Conservation (phyloP, 2,329 filamentous ascomycete species). For the Verticillium dahliae region DNA sequence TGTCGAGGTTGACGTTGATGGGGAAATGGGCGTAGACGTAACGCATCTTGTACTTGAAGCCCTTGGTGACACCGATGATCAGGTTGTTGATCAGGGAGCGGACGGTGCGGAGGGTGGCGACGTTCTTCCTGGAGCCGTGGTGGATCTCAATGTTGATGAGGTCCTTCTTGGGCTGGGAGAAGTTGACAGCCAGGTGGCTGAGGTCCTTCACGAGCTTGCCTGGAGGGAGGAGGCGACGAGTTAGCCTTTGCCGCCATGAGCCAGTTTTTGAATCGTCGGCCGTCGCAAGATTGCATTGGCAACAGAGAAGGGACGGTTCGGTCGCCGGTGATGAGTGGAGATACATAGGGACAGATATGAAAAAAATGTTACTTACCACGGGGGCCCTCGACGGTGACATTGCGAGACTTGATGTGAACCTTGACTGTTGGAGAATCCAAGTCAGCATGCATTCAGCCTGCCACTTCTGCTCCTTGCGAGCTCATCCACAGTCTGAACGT, state of each 20-base stretch:
- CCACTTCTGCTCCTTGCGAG: slow-evolving; percentile 16
- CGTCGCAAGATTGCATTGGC: too few species aligned
- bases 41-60: slow-evolving; percentile 99
- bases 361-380: slow-evolving; percentile 52
- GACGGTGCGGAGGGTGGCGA: slow-evolving; percentile 96
- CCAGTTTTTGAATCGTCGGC: too few species aligned
- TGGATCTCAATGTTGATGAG: slow-evolving; percentile 96
- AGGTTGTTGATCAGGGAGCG: slow-evolving; percentile 98
- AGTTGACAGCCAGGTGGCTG: slow-evolving; percentile 92
- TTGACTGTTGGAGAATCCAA: slow-evolving; percentile 63
- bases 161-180: slow-evolving; percentile 79
- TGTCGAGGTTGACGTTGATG: slow-evolving; percentile 99
- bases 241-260: slow-evolving; percentile 3
- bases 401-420: slow-evolving; percentile 92
- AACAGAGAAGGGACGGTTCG: too few species aligned
- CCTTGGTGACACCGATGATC: slow-evolving; percentile 96
- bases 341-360: neutral
- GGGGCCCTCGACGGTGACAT: slow-evolving; percentile 95
- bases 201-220: slow-evolving; percentile 97
- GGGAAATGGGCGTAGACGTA: slow-evolving; percentile 99
- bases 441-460: slow-evolving; percentile 24
- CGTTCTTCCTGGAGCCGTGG: slow-evolving; percentile 96
- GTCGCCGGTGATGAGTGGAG: neutral
- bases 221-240: slow-evolving; percentile 23
- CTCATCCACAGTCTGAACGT: slow-evolving; percentile 15